These are phyloP conservation scores for Phaeosphaeria sp. DNA, from an alignment of 2,329 filamentous ascomycete genomes.

Conservation along the genomic window DNA sequence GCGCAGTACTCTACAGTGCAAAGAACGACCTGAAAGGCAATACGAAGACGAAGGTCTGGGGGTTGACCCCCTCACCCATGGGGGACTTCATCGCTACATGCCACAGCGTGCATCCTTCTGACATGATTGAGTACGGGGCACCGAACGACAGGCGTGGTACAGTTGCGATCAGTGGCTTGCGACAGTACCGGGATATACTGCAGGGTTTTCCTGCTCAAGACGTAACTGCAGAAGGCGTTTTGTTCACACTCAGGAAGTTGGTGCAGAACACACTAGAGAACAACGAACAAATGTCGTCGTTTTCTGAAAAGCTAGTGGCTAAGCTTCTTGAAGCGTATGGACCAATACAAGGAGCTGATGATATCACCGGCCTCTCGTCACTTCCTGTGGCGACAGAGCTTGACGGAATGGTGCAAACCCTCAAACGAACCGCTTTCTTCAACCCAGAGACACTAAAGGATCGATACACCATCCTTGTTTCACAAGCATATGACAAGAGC, in stretches of 20 bases:
- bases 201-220: constrained; percentile 24
- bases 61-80: constrained; percentile 56
- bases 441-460: constrained; percentile 34
- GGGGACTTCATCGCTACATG: constrained; percentile 58
- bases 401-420: constrained; percentile 11
- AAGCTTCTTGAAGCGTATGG: constrained; percentile 30
- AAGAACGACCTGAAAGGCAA: constrained; percentile 59
- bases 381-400: constrained; percentile 5
- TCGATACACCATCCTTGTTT: constrained; percentile 39
- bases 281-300: constrained; percentile 26
- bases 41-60: constrained; percentile 61
- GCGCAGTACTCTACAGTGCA: constrained; percentile 54
- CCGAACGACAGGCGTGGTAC: constrained; percentile 53
- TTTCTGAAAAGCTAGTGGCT: constrained; percentile 26
- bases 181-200: constrained; percentile 20
- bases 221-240: constrained; percentile 40
- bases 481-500: constrained; percentile 32
- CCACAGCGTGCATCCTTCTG: constrained; percentile 62
- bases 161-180: constrained; percentile 40
- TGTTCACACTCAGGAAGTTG: constrained; percentile 44
- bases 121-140: constrained; percentile 64
- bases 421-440: constrained; percentile 37
- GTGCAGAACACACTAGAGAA: constrained; percentile 39
- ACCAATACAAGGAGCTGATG: neutral
- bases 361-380: neutral